Conservation (phyloP, 306 rosid genomes). For the Vachellia collinsii region DNA sequence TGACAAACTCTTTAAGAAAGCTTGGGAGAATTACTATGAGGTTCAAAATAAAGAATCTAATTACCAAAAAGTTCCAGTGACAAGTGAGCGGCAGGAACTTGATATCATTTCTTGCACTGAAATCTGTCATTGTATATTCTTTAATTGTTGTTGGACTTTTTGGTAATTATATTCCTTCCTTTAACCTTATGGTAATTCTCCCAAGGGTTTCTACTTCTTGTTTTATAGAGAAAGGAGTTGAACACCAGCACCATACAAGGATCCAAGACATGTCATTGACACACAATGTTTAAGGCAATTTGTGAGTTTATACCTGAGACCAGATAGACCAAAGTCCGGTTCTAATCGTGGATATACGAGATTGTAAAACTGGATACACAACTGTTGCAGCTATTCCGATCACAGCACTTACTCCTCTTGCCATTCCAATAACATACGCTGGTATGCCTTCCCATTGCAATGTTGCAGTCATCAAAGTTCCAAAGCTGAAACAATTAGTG, state of each 20-base stretch:
- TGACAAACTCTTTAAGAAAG: background rate
- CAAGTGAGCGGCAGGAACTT: too few relatives aligned
- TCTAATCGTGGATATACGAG: conserved; percentile 64
- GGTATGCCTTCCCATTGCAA: conserved; percentile 91
- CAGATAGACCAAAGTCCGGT: conserved; percentile 88
- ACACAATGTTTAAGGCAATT: background rate
- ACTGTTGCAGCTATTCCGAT: conserved; percentile 80
- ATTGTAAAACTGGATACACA: conserved; percentile 63
- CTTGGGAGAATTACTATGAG: too few relatives aligned
- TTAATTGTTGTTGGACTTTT: too few relatives aligned
- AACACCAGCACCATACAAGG: background rate
- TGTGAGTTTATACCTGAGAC: conserved; percentile 67
- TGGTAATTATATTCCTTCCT: too few relatives aligned
- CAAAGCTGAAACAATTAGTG: conserved; percentile 62
- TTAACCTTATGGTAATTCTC: too few relatives aligned
- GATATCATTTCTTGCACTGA: too few relatives aligned
- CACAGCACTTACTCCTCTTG: conserved; percentile 69
- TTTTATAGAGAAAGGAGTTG: conserved; percentile 3
- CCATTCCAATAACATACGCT: conserved; percentile 73
- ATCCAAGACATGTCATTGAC: background rate
- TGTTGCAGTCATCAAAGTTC: conserved; percentile 90
- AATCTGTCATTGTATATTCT: too few relatives aligned
- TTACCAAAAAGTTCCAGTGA: too few relatives aligned
- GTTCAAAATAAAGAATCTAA: too few relatives aligned
- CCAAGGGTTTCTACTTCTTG: background rate